Conservation (phyloP, 2,329 filamentous ascomycete species). For the Stachybotrys echinatus region DNA sequence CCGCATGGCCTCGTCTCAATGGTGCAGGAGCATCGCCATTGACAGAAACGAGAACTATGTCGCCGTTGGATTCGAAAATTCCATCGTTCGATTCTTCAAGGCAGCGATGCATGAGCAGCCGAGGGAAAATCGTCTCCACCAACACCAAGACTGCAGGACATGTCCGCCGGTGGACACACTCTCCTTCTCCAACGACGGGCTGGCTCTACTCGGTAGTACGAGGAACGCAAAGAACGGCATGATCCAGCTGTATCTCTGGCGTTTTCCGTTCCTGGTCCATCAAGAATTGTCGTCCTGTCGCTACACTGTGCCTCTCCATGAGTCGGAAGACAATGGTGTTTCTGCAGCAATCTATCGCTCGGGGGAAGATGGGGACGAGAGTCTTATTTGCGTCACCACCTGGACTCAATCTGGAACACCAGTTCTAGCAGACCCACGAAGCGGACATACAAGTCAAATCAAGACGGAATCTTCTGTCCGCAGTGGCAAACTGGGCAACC, state of each 20-base stretch:
- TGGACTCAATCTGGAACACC: slow-evolving; percentile 38
- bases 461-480: slow-evolving; percentile 19
- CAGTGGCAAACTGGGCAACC: slow-evolving; percentile 27
- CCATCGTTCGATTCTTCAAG: slow-evolving; percentile 33
- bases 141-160: slow-evolving; percentile 25
- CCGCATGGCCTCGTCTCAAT: slow-evolving; percentile 29
- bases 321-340: slow-evolving; percentile 34
- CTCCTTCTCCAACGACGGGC: slow-evolving; percentile 32
- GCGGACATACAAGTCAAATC: slow-evolving; percentile 28
- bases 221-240: slow-evolving; percentile 24
- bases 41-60: slow-evolving; percentile 33
- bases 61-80: slow-evolving; percentile 32
- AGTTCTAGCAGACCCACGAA: slow-evolving; percentile 29
- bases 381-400: slow-evolving; percentile 31
- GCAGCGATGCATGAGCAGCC: slow-evolving; percentile 24
- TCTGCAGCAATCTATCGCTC: slow-evolving; percentile 29
- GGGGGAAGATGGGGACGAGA: slow-evolving; percentile 23
- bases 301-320: slow-evolving; percentile 31
- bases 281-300: slow-evolving; percentile 28
- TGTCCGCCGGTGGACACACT: slow-evolving; percentile 33
- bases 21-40: slow-evolving; percentile 33
- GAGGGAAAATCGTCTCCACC: slow-evolving; percentile 30
- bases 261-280: slow-evolving; percentile 28
- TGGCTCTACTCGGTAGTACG: slow-evolving; percentile 31
- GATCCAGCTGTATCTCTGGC: slow-evolving; percentile 31